Evolutionary conservation across 208 protist genomes (phyloP).

Genomic region (Crithidia thermophila): DNA sequence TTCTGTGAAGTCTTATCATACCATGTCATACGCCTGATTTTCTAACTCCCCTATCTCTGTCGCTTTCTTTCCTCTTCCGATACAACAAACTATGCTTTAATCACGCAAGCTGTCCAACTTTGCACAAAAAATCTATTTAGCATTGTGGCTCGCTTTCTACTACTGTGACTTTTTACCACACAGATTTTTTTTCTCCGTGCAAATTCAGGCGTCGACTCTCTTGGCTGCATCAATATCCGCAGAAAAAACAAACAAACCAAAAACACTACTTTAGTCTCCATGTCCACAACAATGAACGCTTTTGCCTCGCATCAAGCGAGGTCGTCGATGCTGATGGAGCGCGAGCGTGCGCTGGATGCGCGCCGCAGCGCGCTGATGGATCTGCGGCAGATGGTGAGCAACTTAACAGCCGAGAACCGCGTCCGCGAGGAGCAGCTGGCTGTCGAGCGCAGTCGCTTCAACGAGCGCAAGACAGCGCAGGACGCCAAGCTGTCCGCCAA

Average conservation of each 20-base stretch:
- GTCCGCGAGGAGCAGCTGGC: conserved; percentile 61
- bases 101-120: too few species aligned
- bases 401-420: conserved; percentile 47
- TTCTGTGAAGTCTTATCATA: too few species aligned
- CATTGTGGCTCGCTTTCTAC: too few species aligned
- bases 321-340: conserved; percentile 63
- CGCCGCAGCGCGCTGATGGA: conserved; percentile 65
- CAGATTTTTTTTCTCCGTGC: neutral
- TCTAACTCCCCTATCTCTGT: too few species aligned
- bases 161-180: neutral
- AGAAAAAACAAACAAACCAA: too few species aligned
- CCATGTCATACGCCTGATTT: too few species aligned
- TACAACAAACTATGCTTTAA: too few species aligned
- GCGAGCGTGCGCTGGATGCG: conserved; percentile 63
- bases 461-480: conserved; percentile 53
- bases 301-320: conserved; percentile 76
- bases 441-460: conserved; percentile 44
- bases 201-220: too few species aligned
- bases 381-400: conserved; percentile 56
- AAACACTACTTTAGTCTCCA: neutral
- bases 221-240: too few species aligned
- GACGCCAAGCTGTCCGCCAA: conserved; percentile 77
- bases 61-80: too few species aligned
- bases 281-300: conserved; percentile 29
- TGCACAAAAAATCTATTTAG: too few species aligned